Conservation (phyloP, 177 flowering plant genomes). For the Vitis hybrid region DNA sequence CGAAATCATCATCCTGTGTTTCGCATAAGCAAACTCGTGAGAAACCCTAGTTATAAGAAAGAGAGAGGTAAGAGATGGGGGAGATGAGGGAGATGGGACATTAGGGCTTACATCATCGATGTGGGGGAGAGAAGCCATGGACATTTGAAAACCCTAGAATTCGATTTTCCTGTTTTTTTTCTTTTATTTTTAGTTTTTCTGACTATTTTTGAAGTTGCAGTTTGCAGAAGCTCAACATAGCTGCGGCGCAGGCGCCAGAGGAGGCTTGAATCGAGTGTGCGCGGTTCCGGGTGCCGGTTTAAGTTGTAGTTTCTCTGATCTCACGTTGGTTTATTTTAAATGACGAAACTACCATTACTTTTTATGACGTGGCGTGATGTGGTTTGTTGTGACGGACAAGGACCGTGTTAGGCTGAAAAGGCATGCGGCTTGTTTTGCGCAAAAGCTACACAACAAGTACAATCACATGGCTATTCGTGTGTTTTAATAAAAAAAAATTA, state of each 20-base stretch:
- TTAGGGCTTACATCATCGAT: slow-evolving; percentile 63
- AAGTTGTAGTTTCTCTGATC: no score
- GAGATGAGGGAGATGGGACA: not conserved
- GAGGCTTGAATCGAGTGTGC: no score
- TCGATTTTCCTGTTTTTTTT: not conserved
- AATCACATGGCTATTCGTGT: no score
- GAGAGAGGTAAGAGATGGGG: not conserved
- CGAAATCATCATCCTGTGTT: slow-evolving; percentile 79
- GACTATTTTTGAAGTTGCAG: not conserved
- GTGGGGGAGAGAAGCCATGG: slow-evolving; percentile 47
- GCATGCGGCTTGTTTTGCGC: no score
- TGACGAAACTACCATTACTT: no score
- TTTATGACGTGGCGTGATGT: no score
- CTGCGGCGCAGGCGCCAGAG: not conserved
- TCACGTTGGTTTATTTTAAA: no score
- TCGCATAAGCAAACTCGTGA: not conserved
- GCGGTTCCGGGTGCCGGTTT: no score
- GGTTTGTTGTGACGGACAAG: no score
- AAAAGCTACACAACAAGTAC: no score
- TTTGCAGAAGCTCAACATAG: not conserved
- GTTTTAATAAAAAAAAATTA: no score
- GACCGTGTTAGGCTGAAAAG: no score
- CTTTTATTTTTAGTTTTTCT: not conserved
- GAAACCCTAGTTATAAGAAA: not conserved
- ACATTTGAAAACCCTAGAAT: slow-evolving; percentile 22